A percentile compares a stretch with the other conserved stretches of the same genome.
Conservation (phyloP, 2,329 filamentous ascomycete genomes). For the Fusarium sulawesiense region DNA sequence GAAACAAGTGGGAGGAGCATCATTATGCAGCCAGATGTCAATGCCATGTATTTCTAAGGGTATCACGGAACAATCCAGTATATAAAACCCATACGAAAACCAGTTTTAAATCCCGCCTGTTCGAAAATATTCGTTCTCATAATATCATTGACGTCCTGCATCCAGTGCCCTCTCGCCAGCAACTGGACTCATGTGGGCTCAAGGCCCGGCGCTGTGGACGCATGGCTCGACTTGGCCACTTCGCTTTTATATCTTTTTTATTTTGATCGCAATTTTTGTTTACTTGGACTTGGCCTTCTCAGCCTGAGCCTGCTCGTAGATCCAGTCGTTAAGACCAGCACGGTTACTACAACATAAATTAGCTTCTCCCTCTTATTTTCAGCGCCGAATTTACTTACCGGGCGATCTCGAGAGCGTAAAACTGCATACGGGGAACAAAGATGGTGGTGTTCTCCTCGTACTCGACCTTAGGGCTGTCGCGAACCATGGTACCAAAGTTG, state of each 20-base stretch:
- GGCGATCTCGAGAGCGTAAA: conserved; percentile 66
- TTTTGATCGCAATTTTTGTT: background rate
- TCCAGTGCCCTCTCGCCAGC: background rate
- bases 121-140: conserved; percentile 8
- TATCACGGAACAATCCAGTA: conserved; percentile 32
- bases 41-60: conserved; percentile 37
- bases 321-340: conserved; percentile 93
- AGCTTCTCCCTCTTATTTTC: background rate
- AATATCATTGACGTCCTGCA: conserved; percentile 6
- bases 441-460: conserved; percentile 92
- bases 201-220: conserved; percentile 11
- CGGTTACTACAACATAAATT: conserved; percentile 73
- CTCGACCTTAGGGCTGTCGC: conserved; percentile 80
- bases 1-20: background rate
- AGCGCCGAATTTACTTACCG: conserved; percentile 43
- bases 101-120: background rate
- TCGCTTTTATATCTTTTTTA: conserved; percentile 16
- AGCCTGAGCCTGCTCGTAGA: conserved; percentile 84
- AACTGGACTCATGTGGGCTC: conserved; percentile 6
- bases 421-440: conserved; percentile 74
- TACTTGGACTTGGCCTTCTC: conserved; percentile 56
- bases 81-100: conserved; percentile 1
- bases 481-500: conserved; percentile 96
- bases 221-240: conserved; percentile 11
- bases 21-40: conserved; percentile 3